Evolutionary conservation across 352 stramenopile species (phyloP), one percentile per base, ranked within the genome.

Genomic region (Elongisporangium undulatum): DNA sequence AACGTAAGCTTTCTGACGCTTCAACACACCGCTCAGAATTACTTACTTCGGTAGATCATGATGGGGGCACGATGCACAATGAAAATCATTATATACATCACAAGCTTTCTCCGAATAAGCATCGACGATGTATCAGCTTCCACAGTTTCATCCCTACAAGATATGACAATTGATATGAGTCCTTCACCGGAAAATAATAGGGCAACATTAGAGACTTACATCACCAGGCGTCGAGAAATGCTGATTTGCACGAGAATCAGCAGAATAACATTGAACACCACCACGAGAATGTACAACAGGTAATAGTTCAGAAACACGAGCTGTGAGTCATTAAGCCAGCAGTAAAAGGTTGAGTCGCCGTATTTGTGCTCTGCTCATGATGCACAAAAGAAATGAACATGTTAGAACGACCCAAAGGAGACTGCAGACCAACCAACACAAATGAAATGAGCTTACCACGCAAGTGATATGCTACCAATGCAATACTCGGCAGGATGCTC

Each of bases 281-380:
- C 74, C 66, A 89, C 77, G 54, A 78, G 51, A 26, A 84, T 52
- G 56, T 91, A 89, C 59, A 89, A 87, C 34, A 77, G 51, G 61
- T 93, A 92, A 62, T 91, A 94, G 45, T 90, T 87, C 7, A 87
- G 51, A 34, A 93, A 84, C 68, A 90, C 85, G 61, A 77, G 71
- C 19, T 71, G 61, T 22, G 83, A 76, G 21, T 92, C 77, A 22
- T 70, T 66, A 53, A 95, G 67, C 82, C 82, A 95, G 69, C 85
- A 95, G 65, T 82, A 92, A 68, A 92, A 92, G 49, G 82, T 93
- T 49, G 83, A 76, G 64, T 93, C 78, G 3, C 83, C 83, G 58
- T 90, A 90, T 49, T 77, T 75, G 60, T 85, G 64, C 23, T 66
- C 82, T 83, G 56, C n/a, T 49, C 51, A 54, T 8, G 6, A 26